phyloP scores from a whole-genome alignment of 2,329 filamentous ascomycete species.

The Rhinocladiella mackenziei region DNA sequence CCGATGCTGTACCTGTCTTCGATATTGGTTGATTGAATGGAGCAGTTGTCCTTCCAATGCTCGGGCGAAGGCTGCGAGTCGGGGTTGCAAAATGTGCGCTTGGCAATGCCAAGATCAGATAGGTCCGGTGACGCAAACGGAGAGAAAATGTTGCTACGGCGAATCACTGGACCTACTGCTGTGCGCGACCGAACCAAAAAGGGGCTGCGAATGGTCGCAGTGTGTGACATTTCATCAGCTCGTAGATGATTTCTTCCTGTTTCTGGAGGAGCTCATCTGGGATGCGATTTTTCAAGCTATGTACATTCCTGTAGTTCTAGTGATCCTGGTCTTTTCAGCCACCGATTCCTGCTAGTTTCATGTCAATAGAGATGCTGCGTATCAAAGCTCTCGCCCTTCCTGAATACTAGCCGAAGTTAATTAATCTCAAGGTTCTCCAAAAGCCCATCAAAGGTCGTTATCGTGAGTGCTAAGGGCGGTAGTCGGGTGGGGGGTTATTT shows the following conservation, averaged over 20 bases:
- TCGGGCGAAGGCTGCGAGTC: neutral
- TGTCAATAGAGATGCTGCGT: no score
- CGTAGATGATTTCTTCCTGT: no score
- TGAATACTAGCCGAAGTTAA: neutral
- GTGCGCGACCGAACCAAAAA: no score
- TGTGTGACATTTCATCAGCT: no score
- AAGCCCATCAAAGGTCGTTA: neutral
- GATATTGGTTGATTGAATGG: slow-evolving; percentile 8
- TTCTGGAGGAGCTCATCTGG: no score
- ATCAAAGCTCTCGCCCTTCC: slow-evolving; percentile 3
- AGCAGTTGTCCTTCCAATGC: neutral
- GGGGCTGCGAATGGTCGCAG: no score
- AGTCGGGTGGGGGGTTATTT: no score
- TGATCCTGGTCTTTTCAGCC: no score
- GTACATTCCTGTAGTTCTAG: no score
- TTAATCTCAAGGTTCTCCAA: neutral
- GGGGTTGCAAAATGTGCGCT: slow-evolving; percentile 1
- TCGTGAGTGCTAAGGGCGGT: neutral
- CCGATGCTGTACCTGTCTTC: slow-evolving; percentile 25
- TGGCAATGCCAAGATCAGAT: slow-evolving; percentile 9
- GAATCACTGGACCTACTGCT: neutral
- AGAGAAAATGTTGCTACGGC: slow-evolving; percentile 1
- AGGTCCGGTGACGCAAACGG: slow-evolving; percentile 1
- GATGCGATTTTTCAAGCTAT: no score
- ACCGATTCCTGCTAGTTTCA: no score